Evolutionary conservation across 805 yeast genomes (phyloP), one percentile per base, ranked within the genome.

Genomic region (Lachancea nothofagi): DNA sequence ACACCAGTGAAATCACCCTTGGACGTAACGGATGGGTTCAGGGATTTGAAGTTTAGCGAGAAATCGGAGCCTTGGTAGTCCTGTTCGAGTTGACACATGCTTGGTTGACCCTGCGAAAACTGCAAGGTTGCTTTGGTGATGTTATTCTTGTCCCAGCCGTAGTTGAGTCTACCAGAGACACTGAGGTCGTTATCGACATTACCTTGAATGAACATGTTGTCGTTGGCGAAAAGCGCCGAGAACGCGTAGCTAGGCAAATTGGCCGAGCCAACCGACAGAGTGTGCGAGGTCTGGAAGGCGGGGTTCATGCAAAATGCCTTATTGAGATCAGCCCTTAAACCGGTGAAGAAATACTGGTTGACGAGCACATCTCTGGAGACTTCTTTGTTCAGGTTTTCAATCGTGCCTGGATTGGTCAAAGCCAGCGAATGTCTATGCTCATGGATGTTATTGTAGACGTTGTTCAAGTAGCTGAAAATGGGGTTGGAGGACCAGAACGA

Each of bases 71-170:
- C 96, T 67, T 83, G 90, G 70, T 78, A 82, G 66, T 93, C 98
- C 64, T 93, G 97, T 73, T 93, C 98, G 54, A 90, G 72, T 70
- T 93, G 97, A 48, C 84, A 74, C 95, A 90, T 87, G 43, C 93
- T 72, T 49, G 93, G 96, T 70, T 89, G 96, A 49, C 82, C 85
- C 48, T 80, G 71, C 53, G 94, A 85, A 51, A 88, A 71, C 71
- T 90, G 97, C 63, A 88, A 71, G 55, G 94, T 86, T 46, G 84
- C 77, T 69, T 88, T 89, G 45, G 95, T 76, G 55, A 82, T 69
- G 64, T 80, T 78, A 57, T 72, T 72, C 62, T 79, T 77, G 62
- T 78, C 77, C 96, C 96, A 88, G 51, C 89, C 87, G 66, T 85
- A 85, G 72, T 88, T 87, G 55, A 85, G 67, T 69, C 97, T 82